Evolutionary conservation across 2,329 filamentous ascomycete genomes (phyloP), one percentile per base, ranked within the genome.

Genomic region (Neonectria magnoliae): DNA sequence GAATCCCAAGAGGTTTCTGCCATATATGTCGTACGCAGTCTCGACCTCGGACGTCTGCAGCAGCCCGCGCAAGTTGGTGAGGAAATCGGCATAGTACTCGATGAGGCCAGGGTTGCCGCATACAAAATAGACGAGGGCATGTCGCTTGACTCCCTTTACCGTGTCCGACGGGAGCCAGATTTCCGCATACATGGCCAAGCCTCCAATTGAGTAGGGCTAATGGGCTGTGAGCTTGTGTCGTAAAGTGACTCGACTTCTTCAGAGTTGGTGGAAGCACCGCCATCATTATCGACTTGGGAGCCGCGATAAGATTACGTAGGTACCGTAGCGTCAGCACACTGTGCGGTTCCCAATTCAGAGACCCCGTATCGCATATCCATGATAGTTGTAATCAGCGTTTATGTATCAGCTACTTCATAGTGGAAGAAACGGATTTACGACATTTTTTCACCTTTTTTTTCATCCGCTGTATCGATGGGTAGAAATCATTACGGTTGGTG

Each of bases 81-180:
- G 82, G 77, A 93, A 95, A 41, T 86, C 83, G 62, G 80, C 81
- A 78, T 95, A 95, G 83, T 92, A 95, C 60, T 85, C 87, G 55
- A 94, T 86, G 18, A 93, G 82, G 5, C 92, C 92, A 5, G 92
- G 92, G 69, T 95, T 95, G 20, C 92, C 92, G 29, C 90, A 87
- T 44, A 95, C 84, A 77, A 93, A 91, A 80, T 89, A 93, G 69
- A 94, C 80, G 54, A 94, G 85, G 65, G 79, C 80, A 65, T 74
- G 79, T 14, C 67, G 66, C 18, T 64, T 60, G 51, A 69, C 60
- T 9, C 56, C 52, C 20, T 68, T 67, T 27, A 64, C 64, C 53
- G 68, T 67, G 25, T 62, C 65, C 22, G 78, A 76, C 5, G 76
- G 77, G 9, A 78, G 62, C 56, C 70, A 77, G 44, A 78, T 72